Evolutionary conservation across 352 stramenopile genomes (phyloP).

Genomic region (Phytophthora nicotianae): DNA sequence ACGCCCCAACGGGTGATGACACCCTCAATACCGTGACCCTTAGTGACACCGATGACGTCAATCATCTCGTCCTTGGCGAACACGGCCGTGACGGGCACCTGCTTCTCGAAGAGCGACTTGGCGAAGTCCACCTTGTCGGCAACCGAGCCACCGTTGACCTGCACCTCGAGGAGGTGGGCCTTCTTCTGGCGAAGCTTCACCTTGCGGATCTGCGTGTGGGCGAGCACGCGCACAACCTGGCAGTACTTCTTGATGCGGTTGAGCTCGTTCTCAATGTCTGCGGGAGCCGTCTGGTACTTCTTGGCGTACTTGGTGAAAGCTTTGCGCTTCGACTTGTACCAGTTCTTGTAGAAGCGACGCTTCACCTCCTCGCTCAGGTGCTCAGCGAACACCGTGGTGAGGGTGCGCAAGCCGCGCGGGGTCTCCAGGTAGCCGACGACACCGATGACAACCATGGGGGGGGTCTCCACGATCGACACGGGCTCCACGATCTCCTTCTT

Average conservation of each 20-base stretch:
- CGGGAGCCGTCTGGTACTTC: constrained; percentile 96
- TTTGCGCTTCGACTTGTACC: constrained; percentile 99
- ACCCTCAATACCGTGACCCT: constrained; percentile 99
- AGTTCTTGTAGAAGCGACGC: constrained; percentile 99
- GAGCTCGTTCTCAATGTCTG: constrained; percentile 97
- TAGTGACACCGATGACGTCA: constrained; percentile 98
- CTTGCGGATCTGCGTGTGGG: constrained; percentile 99
- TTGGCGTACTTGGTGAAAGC: constrained; percentile 99
- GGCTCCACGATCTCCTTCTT: constrained; percentile 99
- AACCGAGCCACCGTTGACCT: constrained; percentile 98
- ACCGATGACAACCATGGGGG: constrained; percentile 99
- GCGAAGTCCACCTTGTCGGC: constrained; percentile 99
- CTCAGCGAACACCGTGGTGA: constrained; percentile 99
- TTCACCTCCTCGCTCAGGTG: constrained; percentile 99
- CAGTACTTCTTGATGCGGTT: constrained; percentile 99
- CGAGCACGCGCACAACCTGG: constrained; percentile 98
- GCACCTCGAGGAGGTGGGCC: constrained; percentile 99
- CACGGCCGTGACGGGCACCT: constrained; percentile 96
- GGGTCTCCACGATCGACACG: constrained; percentile 99
- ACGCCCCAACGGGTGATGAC: constrained; percentile 99
- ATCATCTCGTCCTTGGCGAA: constrained; percentile 98
- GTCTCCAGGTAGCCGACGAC: constrained; percentile 99
- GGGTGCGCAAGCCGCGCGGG: constrained; percentile 96
- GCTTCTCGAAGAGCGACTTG: constrained; percentile 99
- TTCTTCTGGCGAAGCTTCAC: constrained; percentile 99